Base-by-base conservation (phyloP, 495 filamentous ascomycete genomes). In the Daldinia decipiens region DNA sequence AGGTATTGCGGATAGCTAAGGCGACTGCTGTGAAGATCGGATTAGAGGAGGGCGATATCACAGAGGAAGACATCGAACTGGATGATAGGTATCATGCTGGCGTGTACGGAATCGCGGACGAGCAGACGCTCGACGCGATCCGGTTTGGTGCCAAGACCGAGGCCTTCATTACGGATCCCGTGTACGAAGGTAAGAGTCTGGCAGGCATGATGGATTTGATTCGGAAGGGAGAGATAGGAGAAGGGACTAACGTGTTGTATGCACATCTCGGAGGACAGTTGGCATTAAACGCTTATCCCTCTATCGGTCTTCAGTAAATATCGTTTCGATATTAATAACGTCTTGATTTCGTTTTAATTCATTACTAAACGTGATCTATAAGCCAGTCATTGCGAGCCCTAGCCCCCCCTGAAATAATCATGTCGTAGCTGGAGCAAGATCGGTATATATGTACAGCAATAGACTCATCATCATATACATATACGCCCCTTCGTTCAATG, bases 171-270 rank as follows among this genome's bases (percentile, higher is more conserved):
- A 90, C 88, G 8, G 88, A 91, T 73, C 88, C 88, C 0, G 89
- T 91, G 2, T 90, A 91, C 69, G 87, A 89, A 74, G 88, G 89
- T 0, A 91, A 90, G 82, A 89, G 85, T 62, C 75, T 91, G 67
- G 87, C 88, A 2, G 88, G 88, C 0, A 85, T 91, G 85, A 81
- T 90, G 74, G 86, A 87, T 71, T 75, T 90, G 82, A 84, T 90
- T n/a, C 78, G 77, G 32, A 81, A 79, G 47, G 87, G 82, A 5
- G 86, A 87, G 68, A 86, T 91, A 50, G 26, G 26, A 0, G 72
- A 76, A 7, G 87, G 82, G 0, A 83, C 81, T 40, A 90, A 87
- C 76, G 83, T 89, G 17, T 62, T 91, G 65, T 91, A 88, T 80
- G 88, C 87, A 21, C 88, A 91, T 75, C 72, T 89, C 1, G 89